Percentiles rank a stretch among this genome's conserved stretches.
phyloP scores from a whole-genome alignment of 345 rosid genomes.

The Ricinus communis region DNA sequence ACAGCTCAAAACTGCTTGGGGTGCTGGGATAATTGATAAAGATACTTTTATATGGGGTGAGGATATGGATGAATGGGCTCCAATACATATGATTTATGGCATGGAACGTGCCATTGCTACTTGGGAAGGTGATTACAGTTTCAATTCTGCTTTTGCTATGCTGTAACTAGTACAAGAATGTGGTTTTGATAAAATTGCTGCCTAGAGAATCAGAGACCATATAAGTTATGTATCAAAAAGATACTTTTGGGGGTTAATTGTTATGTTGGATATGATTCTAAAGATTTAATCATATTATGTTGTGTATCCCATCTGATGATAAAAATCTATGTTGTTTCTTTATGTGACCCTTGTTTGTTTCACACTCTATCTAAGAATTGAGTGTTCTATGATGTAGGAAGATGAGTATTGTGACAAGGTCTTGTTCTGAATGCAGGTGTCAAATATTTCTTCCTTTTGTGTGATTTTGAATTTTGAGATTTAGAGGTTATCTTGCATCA shows the following conservation, averaged over 20 bases:
- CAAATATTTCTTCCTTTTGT: not conserved
- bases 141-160: not conserved
- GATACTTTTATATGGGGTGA: conserved; percentile 94
- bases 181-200: not conserved
- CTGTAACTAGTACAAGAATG: not conserved
- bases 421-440: not conserved
- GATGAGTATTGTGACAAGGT: not conserved
- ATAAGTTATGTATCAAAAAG: not conserved
- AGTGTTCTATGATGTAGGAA: not conserved
- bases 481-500: not conserved
- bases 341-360: not conserved
- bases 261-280: not conserved
- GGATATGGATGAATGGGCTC: conserved; percentile 97
- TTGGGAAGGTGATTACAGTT: conserved; percentile 75
- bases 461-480: not conserved
- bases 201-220: not conserved
- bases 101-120: conserved; percentile 88
- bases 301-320: too few relatives aligned
- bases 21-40: conserved; percentile 81
- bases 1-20: conserved; percentile 88
- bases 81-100: conserved; percentile 92
- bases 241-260: not conserved
- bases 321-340: not conserved
- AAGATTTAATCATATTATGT: too few relatives aligned
- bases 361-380: not conserved